phyloP scores from a whole-genome alignment of 208 protist species.

The Pavlovales sp. region DNA sequence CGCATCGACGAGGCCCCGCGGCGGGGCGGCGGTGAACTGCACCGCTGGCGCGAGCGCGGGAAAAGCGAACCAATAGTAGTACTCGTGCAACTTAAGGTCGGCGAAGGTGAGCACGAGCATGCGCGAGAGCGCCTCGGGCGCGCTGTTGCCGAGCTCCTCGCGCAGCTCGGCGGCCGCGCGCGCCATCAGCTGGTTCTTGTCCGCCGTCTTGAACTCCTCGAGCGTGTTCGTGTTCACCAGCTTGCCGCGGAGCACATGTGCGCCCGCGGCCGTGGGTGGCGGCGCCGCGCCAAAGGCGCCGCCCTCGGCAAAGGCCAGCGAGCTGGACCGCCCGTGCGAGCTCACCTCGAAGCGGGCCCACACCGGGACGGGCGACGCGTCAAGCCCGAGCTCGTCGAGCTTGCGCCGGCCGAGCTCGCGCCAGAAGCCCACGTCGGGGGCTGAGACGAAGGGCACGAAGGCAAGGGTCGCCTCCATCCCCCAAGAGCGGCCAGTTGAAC shows the following conservation, averaged over 20 bases:
- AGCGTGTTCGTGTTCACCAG: constrained; percentile 66
- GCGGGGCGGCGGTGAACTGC: background rate
- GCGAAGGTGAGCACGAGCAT: constrained; percentile 81
- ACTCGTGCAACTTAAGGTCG: constrained; percentile 88
- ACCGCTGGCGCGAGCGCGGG: constrained; percentile 66
- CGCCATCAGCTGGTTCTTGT: constrained; percentile 57
- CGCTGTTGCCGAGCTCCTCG: constrained; percentile 60
- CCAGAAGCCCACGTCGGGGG: constrained; percentile 61
- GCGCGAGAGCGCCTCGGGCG: constrained; percentile 62
- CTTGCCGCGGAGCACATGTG: constrained; percentile 46
- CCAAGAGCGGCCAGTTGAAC: too few relatives aligned
- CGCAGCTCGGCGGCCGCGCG: constrained; percentile 55
- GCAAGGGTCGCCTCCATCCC: background rate
- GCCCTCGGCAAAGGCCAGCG: constrained; percentile 37
- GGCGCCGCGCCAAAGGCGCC: constrained; percentile 9
- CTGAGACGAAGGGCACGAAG: background rate
- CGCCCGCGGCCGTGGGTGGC: constrained; percentile 15
- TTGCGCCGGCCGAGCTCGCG: constrained; percentile 59
- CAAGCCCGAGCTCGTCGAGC: constrained; percentile 57
- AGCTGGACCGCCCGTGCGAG: background rate
- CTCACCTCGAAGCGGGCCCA: constrained; percentile 42
- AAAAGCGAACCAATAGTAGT: constrained; percentile 85
- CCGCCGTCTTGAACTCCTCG: constrained; percentile 60
- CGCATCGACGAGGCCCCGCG: background rate
- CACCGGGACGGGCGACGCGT: constrained; percentile 47